A percentile compares a stretch with the other conserved stretches of the same genome.
phyloP scores from a whole-genome alignment of 164 flowering plant genomes.

The Macadamia tetraphylla region DNA sequence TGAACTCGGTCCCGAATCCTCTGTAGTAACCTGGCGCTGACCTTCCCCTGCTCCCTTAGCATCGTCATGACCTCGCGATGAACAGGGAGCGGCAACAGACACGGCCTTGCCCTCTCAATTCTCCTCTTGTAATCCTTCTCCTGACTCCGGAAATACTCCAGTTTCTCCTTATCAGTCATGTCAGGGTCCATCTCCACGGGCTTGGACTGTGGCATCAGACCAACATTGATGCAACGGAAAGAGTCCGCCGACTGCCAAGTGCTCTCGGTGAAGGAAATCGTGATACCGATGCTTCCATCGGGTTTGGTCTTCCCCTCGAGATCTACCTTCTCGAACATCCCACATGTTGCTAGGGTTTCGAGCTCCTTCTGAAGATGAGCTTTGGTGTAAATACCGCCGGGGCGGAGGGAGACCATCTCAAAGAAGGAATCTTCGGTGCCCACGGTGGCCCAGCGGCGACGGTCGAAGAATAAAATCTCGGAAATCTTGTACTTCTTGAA shows the following conservation, averaged over 20 bases:
- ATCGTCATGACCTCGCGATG: constrained; percentile 55
- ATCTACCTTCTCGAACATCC: constrained; percentile 96
- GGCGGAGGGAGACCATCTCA: constrained; percentile 82
- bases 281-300: constrained; percentile 65
- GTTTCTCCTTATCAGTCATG: constrained; percentile 76
- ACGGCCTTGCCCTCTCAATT: constrained; percentile 68
- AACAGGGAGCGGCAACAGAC: constrained; percentile 58
- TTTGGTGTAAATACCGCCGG: constrained; percentile 86
- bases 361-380: constrained; percentile 80
- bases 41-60: constrained; percentile 67
- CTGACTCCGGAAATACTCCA: constrained; percentile 53
- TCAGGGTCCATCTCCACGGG: constrained; percentile 68
- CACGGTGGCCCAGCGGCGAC: constrained; percentile 30
- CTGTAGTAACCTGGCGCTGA: constrained; percentile 87
- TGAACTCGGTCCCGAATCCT: constrained; percentile 86
- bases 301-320: constrained; percentile 72
- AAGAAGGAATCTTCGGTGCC: constrained; percentile 85
- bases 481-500: constrained; percentile 79
- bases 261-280: constrained; percentile 64
- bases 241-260: constrained; percentile 78
- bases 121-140: constrained; percentile 88
- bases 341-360: constrained; percentile 74
- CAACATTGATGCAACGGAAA: constrained; percentile 88
- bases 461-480: constrained; percentile 68
- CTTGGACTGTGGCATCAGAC: constrained; percentile 72